Evolutionary conservation across 2,329 filamentous ascomycete species (phyloP), one percentile per base, ranked within the genome.

Genomic region (Colletotrichum salicis): DNA sequence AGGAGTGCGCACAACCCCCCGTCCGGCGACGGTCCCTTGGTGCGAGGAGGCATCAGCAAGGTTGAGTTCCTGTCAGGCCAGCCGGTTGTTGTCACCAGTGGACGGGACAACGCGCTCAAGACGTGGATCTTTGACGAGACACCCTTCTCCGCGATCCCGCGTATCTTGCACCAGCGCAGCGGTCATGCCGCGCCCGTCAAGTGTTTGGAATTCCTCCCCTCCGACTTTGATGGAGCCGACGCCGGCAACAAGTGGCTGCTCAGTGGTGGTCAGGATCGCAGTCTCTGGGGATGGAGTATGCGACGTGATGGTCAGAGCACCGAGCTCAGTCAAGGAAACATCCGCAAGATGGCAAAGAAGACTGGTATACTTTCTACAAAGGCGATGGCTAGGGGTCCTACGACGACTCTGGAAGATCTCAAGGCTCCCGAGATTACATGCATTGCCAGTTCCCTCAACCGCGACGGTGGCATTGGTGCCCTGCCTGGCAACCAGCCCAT

Each of bases 81-180:
- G 80, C 93, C 94, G 5, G 92, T 98, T 3, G 89, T 99, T 54
- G 86, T 98, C 33, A 97, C 95, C 11, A 96, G 94, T 74, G 97
- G 96, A 5, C 87, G 93, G 59, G 96, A 99, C 80, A 99, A 99
- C 82, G 94, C 95, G 11, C 85, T 99, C 71, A 97, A 96, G 80
- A 95, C 95, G 5, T 98, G 96, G 96, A 96, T 98, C 73, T 97
- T 98, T 76, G 96, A 98, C 78, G 92, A 97, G 80, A 92, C 92
- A 0, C 95, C 96, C 0, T 97, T 97, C 80, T 96, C 94, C 0
- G 91, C 95, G 0, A 88, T 95, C 12, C 96, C 96, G 2, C 90
- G 96, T 22, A 92, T 94, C 31, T 85, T 99, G 35, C 96, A 99
- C 81, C 90, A 90, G 3, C 89, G 96, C 75, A 95, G 93, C 75